A percentile compares a stretch with the other conserved stretches of the same genome.
Evolutionary conservation across 2,329 filamentous ascomycete genomes (phyloP).

Genomic region (Ophiostoma perfectum): DNA sequence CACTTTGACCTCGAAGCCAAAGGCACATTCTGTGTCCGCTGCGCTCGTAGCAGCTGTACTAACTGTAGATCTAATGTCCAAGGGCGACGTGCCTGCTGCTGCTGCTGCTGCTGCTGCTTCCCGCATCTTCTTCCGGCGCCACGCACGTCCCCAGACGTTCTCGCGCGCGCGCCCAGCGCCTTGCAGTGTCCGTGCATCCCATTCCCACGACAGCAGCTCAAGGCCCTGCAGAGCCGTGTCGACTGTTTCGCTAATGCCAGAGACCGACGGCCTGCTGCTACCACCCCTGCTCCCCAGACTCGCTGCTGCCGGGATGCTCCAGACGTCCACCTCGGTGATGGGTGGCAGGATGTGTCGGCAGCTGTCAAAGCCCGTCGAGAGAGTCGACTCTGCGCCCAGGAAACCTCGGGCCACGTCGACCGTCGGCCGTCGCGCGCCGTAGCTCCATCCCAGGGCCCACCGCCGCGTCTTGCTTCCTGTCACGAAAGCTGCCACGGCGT

Average conservation of each 20-base stretch:
- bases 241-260: conserved; percentile 32
- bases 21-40: conserved; percentile 36
- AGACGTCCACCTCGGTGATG: conserved; percentile 39
- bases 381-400: conserved; percentile 32
- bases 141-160: conserved; percentile 75
- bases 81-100: not conserved
- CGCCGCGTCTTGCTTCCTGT: conserved; percentile 73
- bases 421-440: conserved; percentile 58
- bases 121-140: conserved; percentile 54
- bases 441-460: conserved; percentile 90
- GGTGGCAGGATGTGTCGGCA: conserved; percentile 41
- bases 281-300: too few relatives aligned
- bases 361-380: conserved; percentile 36
- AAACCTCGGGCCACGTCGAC: conserved; percentile 39
- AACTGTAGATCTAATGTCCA: not conserved
- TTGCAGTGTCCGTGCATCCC: conserved; percentile 47
- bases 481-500: conserved; percentile 72
- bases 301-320: conserved; percentile 38
- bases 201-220: conserved; percentile 58
- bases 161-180: conserved; percentile 60
- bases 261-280: conserved; percentile 22
- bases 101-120: conserved; percentile 29
- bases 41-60: not conserved
- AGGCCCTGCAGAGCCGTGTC: conserved; percentile 49
- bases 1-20: conserved; percentile 57